Conservation (phyloP, 805 yeast species). For the Blastobotrys attinorum region DNA sequence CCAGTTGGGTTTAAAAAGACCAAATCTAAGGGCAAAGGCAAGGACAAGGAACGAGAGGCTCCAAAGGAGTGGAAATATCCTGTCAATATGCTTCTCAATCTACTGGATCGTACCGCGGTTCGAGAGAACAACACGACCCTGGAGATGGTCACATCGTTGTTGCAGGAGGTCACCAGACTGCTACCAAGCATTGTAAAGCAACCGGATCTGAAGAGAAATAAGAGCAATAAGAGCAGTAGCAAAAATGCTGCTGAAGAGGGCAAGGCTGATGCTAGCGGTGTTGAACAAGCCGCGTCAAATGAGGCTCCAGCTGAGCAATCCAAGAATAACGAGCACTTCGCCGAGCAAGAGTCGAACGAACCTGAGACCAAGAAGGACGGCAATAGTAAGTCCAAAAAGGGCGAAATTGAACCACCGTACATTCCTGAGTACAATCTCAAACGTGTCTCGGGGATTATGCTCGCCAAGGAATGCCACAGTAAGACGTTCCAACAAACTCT, state of each 20-base stretch:
- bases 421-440: constrained; percentile 58
- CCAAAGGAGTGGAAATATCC: constrained; percentile 44
- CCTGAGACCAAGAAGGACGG: constrained; percentile 12
- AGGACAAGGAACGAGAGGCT: constrained; percentile 27
- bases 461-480: constrained; percentile 77
- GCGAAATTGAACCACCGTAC: constrained; percentile 37
- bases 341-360: constrained; percentile 16
- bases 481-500: constrained; percentile 78
- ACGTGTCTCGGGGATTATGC: constrained; percentile 56
- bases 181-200: constrained; percentile 46
- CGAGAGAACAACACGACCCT: constrained; percentile 66
- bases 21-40: constrained; percentile 29
- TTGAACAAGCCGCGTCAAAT: neutral
- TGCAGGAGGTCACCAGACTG: constrained; percentile 73
- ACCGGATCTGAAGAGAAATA: constrained; percentile 25
- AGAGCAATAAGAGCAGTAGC: constrained; percentile 19
- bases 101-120: constrained; percentile 57
- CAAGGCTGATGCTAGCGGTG: neutral
- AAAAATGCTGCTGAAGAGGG: constrained; percentile 9
- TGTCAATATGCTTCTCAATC: constrained; percentile 54
- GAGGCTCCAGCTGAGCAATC: neutral
- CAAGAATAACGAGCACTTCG: constrained; percentile 30
- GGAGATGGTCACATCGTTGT: constrained; percentile 66
- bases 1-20: constrained; percentile 31
- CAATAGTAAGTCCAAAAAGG: constrained; percentile 7